Evolutionary conservation across 768 basidiomycete species (phyloP).

Genomic region (Mycena latifolia): DNA sequence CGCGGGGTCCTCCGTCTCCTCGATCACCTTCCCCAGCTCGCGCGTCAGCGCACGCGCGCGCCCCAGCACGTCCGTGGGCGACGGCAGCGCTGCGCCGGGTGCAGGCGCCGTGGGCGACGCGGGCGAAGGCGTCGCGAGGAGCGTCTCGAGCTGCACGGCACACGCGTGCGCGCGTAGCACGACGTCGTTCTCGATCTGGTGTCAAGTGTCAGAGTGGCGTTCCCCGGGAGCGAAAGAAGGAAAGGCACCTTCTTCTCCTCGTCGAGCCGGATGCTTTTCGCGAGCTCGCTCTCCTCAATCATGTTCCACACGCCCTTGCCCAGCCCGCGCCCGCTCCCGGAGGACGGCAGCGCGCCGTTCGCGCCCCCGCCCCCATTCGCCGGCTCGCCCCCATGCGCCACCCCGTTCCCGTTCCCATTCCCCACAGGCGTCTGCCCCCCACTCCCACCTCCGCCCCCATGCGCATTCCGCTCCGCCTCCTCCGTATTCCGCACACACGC

Average conservation of each 20-base stretch:
- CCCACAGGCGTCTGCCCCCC: slow-evolving; percentile 42
- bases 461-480: slow-evolving; percentile 68
- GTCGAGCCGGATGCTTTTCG: slow-evolving; percentile 70
- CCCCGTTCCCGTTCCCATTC: neutral
- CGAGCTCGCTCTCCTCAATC: slow-evolving; percentile 89
- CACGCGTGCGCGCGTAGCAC: slow-evolving; percentile 60
- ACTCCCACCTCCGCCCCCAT: slow-evolving; percentile 1
- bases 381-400: slow-evolving; percentile 3
- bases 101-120: slow-evolving; percentile 10
- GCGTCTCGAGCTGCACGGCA: slow-evolving; percentile 52
- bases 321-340: slow-evolving; percentile 62
- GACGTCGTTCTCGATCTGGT: slow-evolving; percentile 60
- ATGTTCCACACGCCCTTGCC: slow-evolving; percentile 85
- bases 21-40: slow-evolving; percentile 65
- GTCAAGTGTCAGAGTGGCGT: slow-evolving; percentile 25
- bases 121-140: slow-evolving; percentile 35
- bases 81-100: slow-evolving; percentile 30
- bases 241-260: slow-evolving; percentile 66
- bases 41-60: slow-evolving; percentile 65
- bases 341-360: slow-evolving; percentile 33
- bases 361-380: slow-evolving; percentile 1
- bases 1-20: slow-evolving; percentile 66
- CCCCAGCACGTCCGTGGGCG: slow-evolving; percentile 53
- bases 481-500: slow-evolving; percentile 96
- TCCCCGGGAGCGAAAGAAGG: neutral